Evolutionary conservation across 139 green algal genomes (phyloP).

Genomic region (Asterochloris sp.): DNA sequence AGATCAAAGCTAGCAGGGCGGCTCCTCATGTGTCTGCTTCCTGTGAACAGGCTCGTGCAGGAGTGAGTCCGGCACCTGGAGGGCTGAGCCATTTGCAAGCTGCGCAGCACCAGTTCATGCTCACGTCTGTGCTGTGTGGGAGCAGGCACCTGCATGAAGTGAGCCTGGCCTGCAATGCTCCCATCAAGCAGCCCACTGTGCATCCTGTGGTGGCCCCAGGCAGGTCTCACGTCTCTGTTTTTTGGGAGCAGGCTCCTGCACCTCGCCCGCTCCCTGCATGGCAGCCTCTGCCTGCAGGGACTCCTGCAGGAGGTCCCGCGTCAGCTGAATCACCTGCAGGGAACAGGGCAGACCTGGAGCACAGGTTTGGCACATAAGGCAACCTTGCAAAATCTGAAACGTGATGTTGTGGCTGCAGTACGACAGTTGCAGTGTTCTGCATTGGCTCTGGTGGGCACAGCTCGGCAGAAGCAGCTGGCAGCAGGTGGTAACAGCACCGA

Average conservation of each 20-base stretch:
- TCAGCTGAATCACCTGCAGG: slow-evolving; percentile 73
- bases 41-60: no score
- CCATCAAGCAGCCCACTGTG: no score
- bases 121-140: background rate
- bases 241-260: background rate
- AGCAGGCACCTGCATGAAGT: slow-evolving; percentile 1
- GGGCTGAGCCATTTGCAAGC: no score
- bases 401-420: background rate
- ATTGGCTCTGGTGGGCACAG: background rate
- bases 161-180: background rate
- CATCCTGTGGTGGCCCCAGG: background rate
- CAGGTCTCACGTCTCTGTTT: slow-evolving; percentile 1
- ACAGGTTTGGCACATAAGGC: background rate
- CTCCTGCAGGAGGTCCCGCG: slow-evolving; percentile 63
- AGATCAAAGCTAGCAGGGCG: no score
- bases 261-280: slow-evolving; percentile 8
- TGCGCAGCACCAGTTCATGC: background rate
- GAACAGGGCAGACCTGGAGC: background rate
- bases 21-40: no score
- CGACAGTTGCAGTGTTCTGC: background rate
- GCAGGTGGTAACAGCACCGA: no score
- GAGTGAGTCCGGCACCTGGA: no score
- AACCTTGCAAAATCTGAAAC: background rate
- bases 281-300: slow-evolving; percentile 16
- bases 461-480: no score